Evolutionary conservation across 169 alveolate genomes (phyloP).

Genomic region (Neospora caninum): DNA sequence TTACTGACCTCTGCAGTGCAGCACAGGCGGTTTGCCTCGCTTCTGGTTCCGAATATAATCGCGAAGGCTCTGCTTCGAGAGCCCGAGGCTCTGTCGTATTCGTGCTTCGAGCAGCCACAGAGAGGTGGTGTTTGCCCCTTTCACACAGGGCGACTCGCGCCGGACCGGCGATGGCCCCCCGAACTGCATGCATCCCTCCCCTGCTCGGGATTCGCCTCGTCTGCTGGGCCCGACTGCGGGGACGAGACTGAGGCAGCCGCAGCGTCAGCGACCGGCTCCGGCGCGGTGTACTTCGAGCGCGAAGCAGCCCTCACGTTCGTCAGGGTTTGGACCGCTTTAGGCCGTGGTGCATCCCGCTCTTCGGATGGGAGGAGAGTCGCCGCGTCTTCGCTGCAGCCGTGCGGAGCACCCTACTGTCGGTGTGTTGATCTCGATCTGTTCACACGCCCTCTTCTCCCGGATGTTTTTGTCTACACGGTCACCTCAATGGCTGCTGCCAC

Average conservation of each 20-base stretch:
- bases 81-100: background rate
- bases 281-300: background rate
- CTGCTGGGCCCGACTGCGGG: background rate
- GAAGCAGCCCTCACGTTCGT: background rate
- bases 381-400: background rate
- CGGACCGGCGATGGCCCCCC: background rate
- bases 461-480: conserved; percentile 9
- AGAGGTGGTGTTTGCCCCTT: background rate
- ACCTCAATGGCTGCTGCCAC: background rate
- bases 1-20: conserved; percentile 1
- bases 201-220: background rate
- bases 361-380: background rate
- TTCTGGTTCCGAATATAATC: background rate
- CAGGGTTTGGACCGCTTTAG: background rate
- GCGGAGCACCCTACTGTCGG: background rate
- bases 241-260: background rate
- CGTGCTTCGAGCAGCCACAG: background rate
- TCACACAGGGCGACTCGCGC: background rate
- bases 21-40: background rate
- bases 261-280: background rate
- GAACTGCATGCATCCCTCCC: background rate
- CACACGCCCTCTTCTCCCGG: conserved; percentile 25
- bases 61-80: conserved; percentile 4
- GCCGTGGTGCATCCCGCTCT: background rate
- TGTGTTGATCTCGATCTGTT: background rate